Evolutionary conservation across 208 protist species (phyloP).

Genomic region (Angomonas desouzai): DNA sequence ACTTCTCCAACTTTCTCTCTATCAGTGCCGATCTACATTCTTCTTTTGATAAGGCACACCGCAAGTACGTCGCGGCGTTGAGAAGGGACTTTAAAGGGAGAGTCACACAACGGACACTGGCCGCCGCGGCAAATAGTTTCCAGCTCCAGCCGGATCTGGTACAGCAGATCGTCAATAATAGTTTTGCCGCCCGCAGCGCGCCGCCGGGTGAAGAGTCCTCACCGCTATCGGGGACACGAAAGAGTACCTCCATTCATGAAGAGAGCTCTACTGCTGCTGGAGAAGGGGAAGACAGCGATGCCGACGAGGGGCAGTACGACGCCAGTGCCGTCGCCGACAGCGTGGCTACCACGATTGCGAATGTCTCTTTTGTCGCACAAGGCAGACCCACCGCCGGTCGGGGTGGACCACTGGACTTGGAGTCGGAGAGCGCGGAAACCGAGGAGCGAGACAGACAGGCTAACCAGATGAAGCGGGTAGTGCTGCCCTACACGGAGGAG

Average conservation of each 20-base stretch:
- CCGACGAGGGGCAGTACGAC: background rate
- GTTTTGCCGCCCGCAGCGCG: background rate
- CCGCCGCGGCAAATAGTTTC: background rate
- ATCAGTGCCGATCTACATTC: constrained; percentile 29
- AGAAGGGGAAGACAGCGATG: background rate
- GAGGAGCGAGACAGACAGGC: background rate
- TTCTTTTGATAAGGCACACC: constrained; percentile 27
- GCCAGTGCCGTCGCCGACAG: background rate
- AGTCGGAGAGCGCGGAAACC: background rate
- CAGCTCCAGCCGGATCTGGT: background rate
- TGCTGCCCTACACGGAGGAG: background rate
- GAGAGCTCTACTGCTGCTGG: too few species aligned
- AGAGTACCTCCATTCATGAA: too few species aligned
- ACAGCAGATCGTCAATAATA: constrained; percentile 2
- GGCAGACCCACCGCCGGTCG: background rate
- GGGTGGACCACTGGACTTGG: background rate
- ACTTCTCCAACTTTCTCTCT: constrained; percentile 35
- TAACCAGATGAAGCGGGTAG: background rate
- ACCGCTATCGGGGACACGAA: background rate
- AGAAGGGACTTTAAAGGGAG: constrained; percentile 20
- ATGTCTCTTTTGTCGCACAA: background rate
- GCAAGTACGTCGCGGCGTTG: constrained; percentile 30
- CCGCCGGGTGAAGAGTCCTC: background rate
- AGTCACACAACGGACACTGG: constrained; percentile 10
- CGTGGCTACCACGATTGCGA: background rate